Evolutionary conservation across 768 basidiomycete genomes (phyloP).

Genomic region (Termitomyces heimii): DNA sequence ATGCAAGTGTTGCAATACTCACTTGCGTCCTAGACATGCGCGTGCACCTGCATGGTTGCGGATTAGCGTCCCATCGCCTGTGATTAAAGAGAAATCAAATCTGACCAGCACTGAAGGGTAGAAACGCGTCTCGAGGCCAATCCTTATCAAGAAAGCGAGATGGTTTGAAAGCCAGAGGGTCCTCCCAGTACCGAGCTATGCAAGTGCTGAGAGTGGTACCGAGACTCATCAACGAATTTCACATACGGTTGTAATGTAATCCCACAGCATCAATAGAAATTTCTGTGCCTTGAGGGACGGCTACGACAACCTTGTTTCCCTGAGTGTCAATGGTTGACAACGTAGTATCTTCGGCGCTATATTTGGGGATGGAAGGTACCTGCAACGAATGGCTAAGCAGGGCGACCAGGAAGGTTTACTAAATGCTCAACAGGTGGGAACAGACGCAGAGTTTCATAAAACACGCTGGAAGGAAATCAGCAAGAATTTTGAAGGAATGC

Average conservation of each 20-base stretch:
- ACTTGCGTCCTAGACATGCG: constrained; percentile 41
- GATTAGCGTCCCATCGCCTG: background rate
- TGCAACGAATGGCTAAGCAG: constrained; percentile 10
- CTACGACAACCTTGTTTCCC: constrained; percentile 32
- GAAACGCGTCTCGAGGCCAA: constrained; percentile 49
- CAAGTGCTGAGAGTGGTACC: background rate
- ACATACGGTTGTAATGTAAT: constrained; percentile 47
- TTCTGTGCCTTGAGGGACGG: constrained; percentile 35
- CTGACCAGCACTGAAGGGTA: constrained; percentile 44
- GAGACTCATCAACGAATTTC: background rate
- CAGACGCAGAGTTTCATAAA: constrained; percentile 45
- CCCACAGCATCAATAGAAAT: constrained; percentile 32
- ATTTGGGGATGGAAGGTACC: constrained; percentile 39
- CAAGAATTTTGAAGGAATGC: background rate
- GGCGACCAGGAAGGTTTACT: background rate
- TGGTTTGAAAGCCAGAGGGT: constrained; percentile 40
- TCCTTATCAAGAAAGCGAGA: constrained; percentile 42
- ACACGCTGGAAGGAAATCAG: constrained; percentile 27
- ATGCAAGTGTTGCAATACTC: background rate
- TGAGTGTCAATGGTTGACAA: constrained; percentile 25
- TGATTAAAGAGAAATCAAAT: background rate
- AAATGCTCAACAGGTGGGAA: constrained; percentile 36
- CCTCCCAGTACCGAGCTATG: constrained; percentile 49
- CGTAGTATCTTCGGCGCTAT: constrained; percentile 39
- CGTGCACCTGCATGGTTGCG: constrained; percentile 26